Base-by-base conservation (phyloP, 2,329 filamentous ascomycete species). In the Sphaerulina musiva region DNA sequence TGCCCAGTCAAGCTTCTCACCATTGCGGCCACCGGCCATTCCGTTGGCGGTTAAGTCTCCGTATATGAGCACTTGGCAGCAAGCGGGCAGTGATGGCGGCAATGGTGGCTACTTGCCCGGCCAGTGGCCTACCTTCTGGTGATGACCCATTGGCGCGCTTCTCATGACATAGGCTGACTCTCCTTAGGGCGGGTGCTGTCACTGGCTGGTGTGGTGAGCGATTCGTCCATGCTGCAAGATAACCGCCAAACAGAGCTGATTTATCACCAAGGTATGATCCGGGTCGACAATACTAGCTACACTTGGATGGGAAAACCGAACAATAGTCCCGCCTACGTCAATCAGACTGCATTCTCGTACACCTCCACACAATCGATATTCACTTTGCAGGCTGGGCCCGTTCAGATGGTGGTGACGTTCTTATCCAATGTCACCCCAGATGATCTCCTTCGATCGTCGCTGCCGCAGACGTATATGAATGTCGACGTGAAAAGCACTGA, bases 41-140 rank as follows among this genome's bases (percentile, higher is more conserved):
- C 86, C 87, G n/a, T 70, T 91, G 38, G 85, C 86, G 45, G 87
- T 90, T 41, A 83, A 81, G 57, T 85, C 82, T 11, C 87, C 87
- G 0, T 91, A 90, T 61, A 70, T 90, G 23, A 88, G 80, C 65
- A 79, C 82, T 20, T 89, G 85, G 84, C 74, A 86, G 38, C 72
- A 80, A 53, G 64, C 78, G 8, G 83, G 82, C 1, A 79, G 74
- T 32, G 75, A 82, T 66, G 80, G 78, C 20, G 78, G 80, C 10
- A 80, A 84, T 63, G 82, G 82, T 26, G 84, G 83, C 1, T 79
- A 85, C 56, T 74, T 90, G 20, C 78, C 85, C 0, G 84, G 51
- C 11, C 44, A 57, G 43, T 56, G 46, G 84, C 80, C 85, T 1
- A 75, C 73, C 0, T 86, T 86, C 61, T 89, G 83, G 65, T 26